Conservation (phyloP, 345 rosid species). For the Rhodomyrtus tomentosa region DNA sequence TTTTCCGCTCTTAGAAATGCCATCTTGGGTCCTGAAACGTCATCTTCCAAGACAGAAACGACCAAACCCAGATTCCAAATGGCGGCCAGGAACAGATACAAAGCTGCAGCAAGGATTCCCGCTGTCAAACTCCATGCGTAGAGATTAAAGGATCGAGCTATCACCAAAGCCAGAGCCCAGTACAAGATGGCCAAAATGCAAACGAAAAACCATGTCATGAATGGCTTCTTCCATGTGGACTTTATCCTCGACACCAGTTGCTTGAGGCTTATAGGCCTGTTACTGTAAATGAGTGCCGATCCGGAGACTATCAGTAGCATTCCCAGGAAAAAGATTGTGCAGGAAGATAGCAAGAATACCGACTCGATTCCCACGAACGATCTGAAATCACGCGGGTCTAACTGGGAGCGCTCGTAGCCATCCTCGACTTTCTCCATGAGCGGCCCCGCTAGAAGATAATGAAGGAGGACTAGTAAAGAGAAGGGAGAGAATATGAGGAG, state of each 20-base stretch:
- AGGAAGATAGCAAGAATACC: background rate
- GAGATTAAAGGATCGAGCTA: background rate
- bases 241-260: background rate
- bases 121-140: background rate
- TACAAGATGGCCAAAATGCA: background rate
- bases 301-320: background rate
- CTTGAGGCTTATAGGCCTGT: background rate
- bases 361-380: background rate
- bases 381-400: background rate
- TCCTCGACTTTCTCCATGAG: slow-evolving; percentile 3
- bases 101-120: background rate
- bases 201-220: slow-evolving; percentile 1
- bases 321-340: background rate
- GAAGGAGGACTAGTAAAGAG: slow-evolving; percentile 2
- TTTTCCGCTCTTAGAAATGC: background rate
- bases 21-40: background rate
- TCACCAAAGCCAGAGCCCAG: background rate
- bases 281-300: background rate
- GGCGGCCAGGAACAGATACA: background rate
- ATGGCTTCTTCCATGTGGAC: slow-evolving; percentile 1
- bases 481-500: background rate
- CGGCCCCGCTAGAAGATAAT: background rate
- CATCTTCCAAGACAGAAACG: background rate
- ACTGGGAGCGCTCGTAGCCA: background rate
- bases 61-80: background rate